Conservation (phyloP, 2,329 filamentous ascomycete species). For the Penicillium sp. region DNA sequence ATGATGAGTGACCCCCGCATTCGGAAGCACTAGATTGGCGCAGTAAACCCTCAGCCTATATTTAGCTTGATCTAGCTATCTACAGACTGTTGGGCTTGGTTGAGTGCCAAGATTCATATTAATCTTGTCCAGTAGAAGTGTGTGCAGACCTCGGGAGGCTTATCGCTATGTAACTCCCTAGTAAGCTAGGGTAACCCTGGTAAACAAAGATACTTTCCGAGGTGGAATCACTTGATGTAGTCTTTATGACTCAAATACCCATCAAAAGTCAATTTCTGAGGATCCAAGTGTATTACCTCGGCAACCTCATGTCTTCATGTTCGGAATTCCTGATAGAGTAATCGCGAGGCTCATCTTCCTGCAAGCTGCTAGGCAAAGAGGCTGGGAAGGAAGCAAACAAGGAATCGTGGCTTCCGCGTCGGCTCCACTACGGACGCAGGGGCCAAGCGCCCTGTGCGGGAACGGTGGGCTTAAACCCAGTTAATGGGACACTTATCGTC, state of each 20-base stretch:
- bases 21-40: background rate
- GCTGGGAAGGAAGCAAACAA: background rate
- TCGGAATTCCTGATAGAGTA: background rate
- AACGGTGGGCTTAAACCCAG: background rate
- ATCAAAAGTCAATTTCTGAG: background rate
- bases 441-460: conserved; percentile 9
- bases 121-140: background rate
- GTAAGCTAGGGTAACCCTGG: background rate
- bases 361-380: background rate
- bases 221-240: too few relatives aligned
- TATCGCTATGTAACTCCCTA: background rate
- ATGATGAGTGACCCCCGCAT: background rate
- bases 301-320: background rate
- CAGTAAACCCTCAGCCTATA: background rate
- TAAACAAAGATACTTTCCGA: background rate
- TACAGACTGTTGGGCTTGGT: too few relatives aligned
- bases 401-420: background rate
- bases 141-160: too few relatives aligned
- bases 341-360: background rate
- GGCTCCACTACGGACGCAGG: conserved; percentile 13
- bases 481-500: background rate
- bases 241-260: background rate
- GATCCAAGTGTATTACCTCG: background rate
- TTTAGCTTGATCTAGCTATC: background rate
- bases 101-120: background rate